Conservation (phyloP, 352 stramenopile genomes). For the Pythium brachiatum region DNA sequence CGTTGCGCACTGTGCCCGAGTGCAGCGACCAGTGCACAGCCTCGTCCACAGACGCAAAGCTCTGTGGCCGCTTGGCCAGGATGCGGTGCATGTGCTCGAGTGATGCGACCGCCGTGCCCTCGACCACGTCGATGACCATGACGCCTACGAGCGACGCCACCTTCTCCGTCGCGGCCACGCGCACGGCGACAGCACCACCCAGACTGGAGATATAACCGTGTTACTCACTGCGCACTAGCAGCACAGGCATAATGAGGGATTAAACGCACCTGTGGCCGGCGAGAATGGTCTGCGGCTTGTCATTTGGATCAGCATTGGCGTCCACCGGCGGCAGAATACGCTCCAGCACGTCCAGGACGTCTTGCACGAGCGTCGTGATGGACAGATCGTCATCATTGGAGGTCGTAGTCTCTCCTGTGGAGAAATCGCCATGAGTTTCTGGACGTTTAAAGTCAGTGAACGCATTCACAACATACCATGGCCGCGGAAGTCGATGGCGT, state of each 20-base stretch:
- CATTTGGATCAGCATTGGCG: constrained; percentile 18
- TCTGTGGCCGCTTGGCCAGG: constrained; percentile 59
- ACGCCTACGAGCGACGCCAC: constrained; percentile 70
- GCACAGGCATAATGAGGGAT: neutral
- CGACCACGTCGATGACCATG: constrained; percentile 89
- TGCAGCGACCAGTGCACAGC: constrained; percentile 81
- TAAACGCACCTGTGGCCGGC: constrained; percentile 69
- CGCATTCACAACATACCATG: constrained; percentile 40
- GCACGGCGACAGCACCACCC: constrained; percentile 77
- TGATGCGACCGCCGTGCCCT: constrained; percentile 84
- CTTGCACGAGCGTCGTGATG: constrained; percentile 70
- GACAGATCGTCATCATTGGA: constrained; percentile 67
- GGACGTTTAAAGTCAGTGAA: neutral
- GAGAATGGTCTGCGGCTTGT: constrained; percentile 63
- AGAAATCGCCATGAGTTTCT: neutral
- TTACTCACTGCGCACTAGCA: neutral
- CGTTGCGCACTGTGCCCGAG: constrained; percentile 72
- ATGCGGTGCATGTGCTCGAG: constrained; percentile 84
- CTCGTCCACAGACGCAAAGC: constrained; percentile 66
- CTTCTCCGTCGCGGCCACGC: constrained; percentile 54
- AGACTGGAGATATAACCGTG: constrained; percentile 40
- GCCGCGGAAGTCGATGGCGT: constrained; percentile 82
- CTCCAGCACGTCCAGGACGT: constrained; percentile 55
- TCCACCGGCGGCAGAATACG: constrained; percentile 40
- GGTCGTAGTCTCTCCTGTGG: constrained; percentile 51